Evolutionary conservation across 2,329 filamentous ascomycete species (phyloP).

Genomic region (Nemania abortiva): DNA sequence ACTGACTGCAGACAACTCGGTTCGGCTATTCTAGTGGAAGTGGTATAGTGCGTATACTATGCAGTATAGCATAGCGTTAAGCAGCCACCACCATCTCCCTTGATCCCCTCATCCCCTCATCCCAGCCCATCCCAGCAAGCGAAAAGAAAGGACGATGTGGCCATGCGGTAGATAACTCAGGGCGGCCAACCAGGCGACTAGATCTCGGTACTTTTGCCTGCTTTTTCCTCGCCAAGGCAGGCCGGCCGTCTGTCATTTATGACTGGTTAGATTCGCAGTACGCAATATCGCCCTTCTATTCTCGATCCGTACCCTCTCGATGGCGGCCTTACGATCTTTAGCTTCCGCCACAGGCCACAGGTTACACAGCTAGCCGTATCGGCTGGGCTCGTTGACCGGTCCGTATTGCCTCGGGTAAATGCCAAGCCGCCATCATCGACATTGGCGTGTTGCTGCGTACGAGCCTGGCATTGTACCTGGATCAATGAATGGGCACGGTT

Average conservation of each 20-base stretch:
- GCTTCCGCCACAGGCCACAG: conserved; percentile 18
- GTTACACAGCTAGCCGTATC: conserved; percentile 19
- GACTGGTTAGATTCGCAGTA: conserved; percentile 22
- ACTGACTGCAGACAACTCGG: conserved; percentile 30
- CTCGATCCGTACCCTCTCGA: conserved; percentile 6
- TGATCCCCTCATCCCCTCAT: no score
- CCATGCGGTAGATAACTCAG: not conserved
- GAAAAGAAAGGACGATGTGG: not conserved
- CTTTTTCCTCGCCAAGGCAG: conserved; percentile 19
- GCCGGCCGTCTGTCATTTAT: conserved; percentile 8
- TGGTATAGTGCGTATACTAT: not conserved
- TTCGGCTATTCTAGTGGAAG: conserved; percentile 24
- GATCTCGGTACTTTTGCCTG: not conserved
- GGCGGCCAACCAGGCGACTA: conserved; percentile 6
- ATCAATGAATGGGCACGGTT: not conserved
- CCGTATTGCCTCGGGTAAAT: conserved; percentile 15
- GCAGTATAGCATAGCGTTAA: conserved; percentile 12
- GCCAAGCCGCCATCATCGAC: conserved; percentile 8
- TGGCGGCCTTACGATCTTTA: not conserved
- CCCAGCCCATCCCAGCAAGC: conserved; percentile 2
- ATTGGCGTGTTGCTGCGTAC: conserved; percentile 1
- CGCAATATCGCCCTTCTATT: not conserved
- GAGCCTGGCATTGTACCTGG: not conserved
- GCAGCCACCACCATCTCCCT: not conserved
- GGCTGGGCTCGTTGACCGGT: conserved; percentile 10